Evolutionary conservation across 2,329 filamentous ascomycete genomes (phyloP), one percentile per base, ranked within the genome.

Genomic region (Diaporthe ampelina): DNA sequence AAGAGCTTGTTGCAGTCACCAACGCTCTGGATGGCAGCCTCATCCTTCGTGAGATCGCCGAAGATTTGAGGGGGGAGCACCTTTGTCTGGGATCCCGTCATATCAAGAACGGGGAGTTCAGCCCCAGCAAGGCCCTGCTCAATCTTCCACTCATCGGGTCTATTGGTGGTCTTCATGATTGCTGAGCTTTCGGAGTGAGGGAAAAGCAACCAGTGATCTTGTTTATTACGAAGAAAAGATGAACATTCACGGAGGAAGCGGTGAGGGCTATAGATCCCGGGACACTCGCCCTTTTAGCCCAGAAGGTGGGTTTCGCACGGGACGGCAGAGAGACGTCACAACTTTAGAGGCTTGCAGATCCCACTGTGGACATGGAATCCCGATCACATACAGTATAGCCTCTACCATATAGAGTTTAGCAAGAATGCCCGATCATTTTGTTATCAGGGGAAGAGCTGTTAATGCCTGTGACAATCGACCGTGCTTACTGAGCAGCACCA

Each of bases 91-190:
- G 57, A 21, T 24, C 24, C 57, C 57, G 57, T 59, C 57, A 59
- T 59, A 11, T 59, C 57, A 59, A 59, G 57, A 40, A 59, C 35
- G 3, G 57, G 57, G 35, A 59, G 57, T 26, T 59, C 57, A 26
- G 57, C 57, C 35, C 57, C 57, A 17, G 57, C 37, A 40, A 59
- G 57, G 57, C 57, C 57, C 43, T 59, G 57, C n/a, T 59, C 57
- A 40, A 59, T 59, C 7, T 59, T 59, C 57, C 57, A 59, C 8
- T 59, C 57, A 59, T 59, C 57, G n/a, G 57, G 35, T 40, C 57
- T 59, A 35, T 59, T 59, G 4, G 57, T 40, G n/a, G 57, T 59
- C 35, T 59, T 59, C 57, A 59, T 59, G 35, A 43, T 59, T 17
- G n/a, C 57, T 19, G 35, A 24, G 3, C 21, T 40, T 13, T 10